phyloP scores from a whole-genome alignment of 2,329 filamentous ascomycete genomes.

The Bipolaris zeicola region DNA sequence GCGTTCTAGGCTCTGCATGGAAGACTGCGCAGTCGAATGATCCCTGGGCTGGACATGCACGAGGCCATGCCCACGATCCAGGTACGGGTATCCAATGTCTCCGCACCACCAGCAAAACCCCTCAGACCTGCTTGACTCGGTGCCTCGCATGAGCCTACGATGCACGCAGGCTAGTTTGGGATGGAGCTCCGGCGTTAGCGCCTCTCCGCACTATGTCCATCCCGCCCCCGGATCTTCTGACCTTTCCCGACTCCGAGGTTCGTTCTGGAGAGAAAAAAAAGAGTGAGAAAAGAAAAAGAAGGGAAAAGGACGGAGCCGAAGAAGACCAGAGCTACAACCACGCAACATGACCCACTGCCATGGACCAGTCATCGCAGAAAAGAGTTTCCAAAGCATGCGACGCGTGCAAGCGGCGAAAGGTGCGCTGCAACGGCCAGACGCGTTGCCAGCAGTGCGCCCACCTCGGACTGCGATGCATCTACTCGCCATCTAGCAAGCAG shows the following conservation, averaged over 20 bases:
- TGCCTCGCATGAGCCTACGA: not conserved
- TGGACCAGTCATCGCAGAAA: slow-evolving; percentile 36
- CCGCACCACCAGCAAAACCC: slow-evolving; percentile 7
- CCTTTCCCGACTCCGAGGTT: slow-evolving; percentile 14
- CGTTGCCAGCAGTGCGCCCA: slow-evolving; percentile 50
- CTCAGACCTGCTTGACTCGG: slow-evolving; percentile 11
- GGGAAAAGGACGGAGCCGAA: not conserved
- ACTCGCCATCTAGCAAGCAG: slow-evolving; percentile 48
- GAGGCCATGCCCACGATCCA: slow-evolving; percentile 3
- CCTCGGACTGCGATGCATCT: slow-evolving; percentile 54
- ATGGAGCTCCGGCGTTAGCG: slow-evolving; percentile 15
- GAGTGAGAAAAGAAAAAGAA: slow-evolving; percentile 7
- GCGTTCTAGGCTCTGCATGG: slow-evolving; percentile 3
- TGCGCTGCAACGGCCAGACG: slow-evolving; percentile 55
- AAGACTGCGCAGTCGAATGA: not conserved
- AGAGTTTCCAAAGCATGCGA: slow-evolving; percentile 53
- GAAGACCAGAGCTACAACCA: slow-evolving; percentile 5
- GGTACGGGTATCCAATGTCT: slow-evolving; percentile 9
- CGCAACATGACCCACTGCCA: slow-evolving; percentile 31
- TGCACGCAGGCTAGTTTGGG: slow-evolving; percentile 12
- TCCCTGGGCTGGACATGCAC: slow-evolving; percentile 1
- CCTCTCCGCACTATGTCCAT: slow-evolving; percentile 14
- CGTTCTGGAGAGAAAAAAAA: slow-evolving; percentile 9
- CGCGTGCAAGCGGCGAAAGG: slow-evolving; percentile 54
- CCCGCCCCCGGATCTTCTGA: slow-evolving; percentile 21